Evolutionary conservation across 2,329 filamentous ascomycete genomes (phyloP), one percentile per base, ranked within the genome.

Genomic region (Fusarium goolgardi): DNA sequence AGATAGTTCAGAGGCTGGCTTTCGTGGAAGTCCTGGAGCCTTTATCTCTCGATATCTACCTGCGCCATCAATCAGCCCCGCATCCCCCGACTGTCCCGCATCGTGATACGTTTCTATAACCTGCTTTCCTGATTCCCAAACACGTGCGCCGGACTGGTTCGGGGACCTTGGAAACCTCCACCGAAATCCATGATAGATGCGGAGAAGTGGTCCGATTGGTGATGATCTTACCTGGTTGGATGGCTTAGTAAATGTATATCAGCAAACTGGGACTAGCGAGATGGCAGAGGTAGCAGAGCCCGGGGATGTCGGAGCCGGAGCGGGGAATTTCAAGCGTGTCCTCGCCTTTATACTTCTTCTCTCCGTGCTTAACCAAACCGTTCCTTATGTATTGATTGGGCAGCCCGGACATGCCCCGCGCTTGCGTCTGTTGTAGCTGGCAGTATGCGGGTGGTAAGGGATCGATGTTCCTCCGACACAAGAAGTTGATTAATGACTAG

Each of bases 231-330:
- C 23, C 66, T 39, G 12, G 29, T 56, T 59, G 37, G 23, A 40
- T 34, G 31, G 41, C n/a, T 46, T 29, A 53, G 32, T 41, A 20
- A 34, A 44, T 52, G 37, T 13, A 46, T 31, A 23, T n/a, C 29
- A 45, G 10, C 53, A n/a, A 34, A 63, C 58, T 37, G 15, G 32
- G 41, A 13, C 40, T 44, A 37, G 37, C 10, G 18, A n/a, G 43
- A 35, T 57, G 45, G 37, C 37, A 23, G 43, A 41, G 37, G 41
- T 16, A 4, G 23, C 9, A 2, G 8, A 16, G 12, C 2, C 43
- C 70, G 69, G 71, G 71, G 69, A 63, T 63, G 3, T 9, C 60
- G 60, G 60, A 37, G 60, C 60, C 60, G 60, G 51, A 20, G 46
- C 15, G 59, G 56, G 45, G 21, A 16, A 4, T 7, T 13, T 40